A percentile compares a stretch with the other conserved stretches of the same genome.
Evolutionary conservation across 371 early-diverging fungal genomes (phyloP).

Genomic region (Basidiobolus meristosporus): DNA sequence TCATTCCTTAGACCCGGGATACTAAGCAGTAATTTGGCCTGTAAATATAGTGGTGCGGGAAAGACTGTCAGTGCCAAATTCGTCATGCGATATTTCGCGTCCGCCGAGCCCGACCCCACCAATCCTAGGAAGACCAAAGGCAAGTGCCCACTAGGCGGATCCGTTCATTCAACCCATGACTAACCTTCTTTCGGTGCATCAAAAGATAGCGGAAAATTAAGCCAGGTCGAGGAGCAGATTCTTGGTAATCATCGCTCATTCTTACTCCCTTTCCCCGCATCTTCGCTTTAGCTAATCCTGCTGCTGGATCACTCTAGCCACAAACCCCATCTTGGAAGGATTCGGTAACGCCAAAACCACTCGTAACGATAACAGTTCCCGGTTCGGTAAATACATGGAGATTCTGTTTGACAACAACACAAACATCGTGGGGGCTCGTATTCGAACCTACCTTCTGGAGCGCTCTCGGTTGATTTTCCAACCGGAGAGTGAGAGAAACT

Average conservation of each 20-base stretch:
- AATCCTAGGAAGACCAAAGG: too few relatives aligned
- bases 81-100: constrained; percentile 95
- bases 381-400: constrained; percentile 98
- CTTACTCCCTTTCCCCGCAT: background rate
- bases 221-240: constrained; percentile 67
- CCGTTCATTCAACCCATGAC: background rate
- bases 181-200: background rate
- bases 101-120: constrained; percentile 61
- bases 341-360: constrained; percentile 99
- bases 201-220: constrained; percentile 19
- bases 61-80: constrained; percentile 92
- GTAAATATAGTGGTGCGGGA: constrained; percentile 58
- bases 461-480: constrained; percentile 93
- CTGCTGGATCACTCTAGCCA: constrained; percentile 22
- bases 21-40: constrained; percentile 5
- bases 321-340: constrained; percentile 98
- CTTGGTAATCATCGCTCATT: constrained; percentile 16
- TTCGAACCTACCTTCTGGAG: constrained; percentile 95
- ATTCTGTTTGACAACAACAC: constrained; percentile 60
- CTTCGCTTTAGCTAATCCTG: too few relatives aligned
- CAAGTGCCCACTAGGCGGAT: constrained; percentile 1
- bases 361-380: constrained; percentile 94
- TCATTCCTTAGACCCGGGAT: too few relatives aligned
- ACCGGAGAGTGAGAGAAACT: constrained; percentile 86
- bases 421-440: constrained; percentile 85